Evolutionary conservation across 1,139 yeast genomes (phyloP), one percentile per base, ranked within the genome.

Genomic region (Komagataea norvegica): DNA sequence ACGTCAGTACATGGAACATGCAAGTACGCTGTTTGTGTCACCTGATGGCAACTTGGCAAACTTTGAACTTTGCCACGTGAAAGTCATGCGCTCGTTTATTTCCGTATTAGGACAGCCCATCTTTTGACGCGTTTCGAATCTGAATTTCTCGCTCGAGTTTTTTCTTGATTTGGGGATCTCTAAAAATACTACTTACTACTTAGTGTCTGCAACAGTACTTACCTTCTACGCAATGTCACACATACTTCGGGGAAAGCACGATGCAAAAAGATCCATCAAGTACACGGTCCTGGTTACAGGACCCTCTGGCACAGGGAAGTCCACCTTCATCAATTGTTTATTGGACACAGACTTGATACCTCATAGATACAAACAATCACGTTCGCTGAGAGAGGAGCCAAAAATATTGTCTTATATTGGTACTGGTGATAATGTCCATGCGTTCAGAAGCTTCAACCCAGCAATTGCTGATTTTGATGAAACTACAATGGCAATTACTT

Each of bases 211-310:
- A 31, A 24, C 15, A 24, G 29, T 18, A 8, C 36, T 33, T 20
- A 22, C 24, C 8, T 8, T 21, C 24, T 21, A 21, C 24, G 32
- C 9, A 10, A 49, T 49, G 55, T 39, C 57, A 6, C 67, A 74
- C 19, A 73, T 75, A 60, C 62, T 67, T 72, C 56, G 75, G 47
- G 67, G 73, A 38, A 77, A 75, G 53, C 85, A 84, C 59, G 93
- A 86, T 55, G 78, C 82, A 54, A 83, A 81, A 57, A 82, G 87
- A 56, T 96, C 94, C 33, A 74, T 86, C 53, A 81, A 87, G 53
- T 86, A 88, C 57, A 79, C 86, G 29, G 57, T 88, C 37, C 73
- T 88, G 80, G 75, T 86, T 10, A 78, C 81, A 23, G 96, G 96
- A 5, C 68, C 72, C 9, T 66, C 79, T 10, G 95, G 95, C 4